phyloP scores from a whole-genome alignment of 768 basidiomycete species.

The Dioszegia crocea region DNA sequence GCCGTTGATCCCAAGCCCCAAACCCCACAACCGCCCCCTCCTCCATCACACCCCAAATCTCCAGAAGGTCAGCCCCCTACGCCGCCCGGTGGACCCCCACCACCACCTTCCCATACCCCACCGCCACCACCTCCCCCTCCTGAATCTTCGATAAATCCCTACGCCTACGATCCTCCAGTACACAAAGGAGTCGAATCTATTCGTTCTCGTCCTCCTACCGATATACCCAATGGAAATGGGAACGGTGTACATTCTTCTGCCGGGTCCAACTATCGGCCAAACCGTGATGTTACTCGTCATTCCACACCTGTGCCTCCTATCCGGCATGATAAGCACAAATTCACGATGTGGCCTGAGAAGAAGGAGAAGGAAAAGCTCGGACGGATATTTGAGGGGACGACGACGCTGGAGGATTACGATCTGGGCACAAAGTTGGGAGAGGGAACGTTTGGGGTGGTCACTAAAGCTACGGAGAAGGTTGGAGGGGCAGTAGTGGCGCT shows the following conservation, averaged over 20 bases:
- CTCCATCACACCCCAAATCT: no score
- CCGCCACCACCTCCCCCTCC: slow-evolving; percentile 30
- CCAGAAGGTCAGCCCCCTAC: slow-evolving; percentile 7
- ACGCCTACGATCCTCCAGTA: slow-evolving; percentile 55
- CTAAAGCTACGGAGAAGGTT: slow-evolving; percentile 69
- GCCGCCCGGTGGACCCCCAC: slow-evolving; percentile 18
- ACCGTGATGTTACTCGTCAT: slow-evolving; percentile 60
- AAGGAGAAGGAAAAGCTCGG: slow-evolving; percentile 29
- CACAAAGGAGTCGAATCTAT: slow-evolving; percentile 37
- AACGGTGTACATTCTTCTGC: slow-evolving; percentile 25
- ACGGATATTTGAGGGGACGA: slow-evolving; percentile 38
- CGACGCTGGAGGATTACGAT: slow-evolving; percentile 67
- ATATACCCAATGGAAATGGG: no score
- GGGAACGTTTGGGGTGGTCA: slow-evolving; percentile 97
- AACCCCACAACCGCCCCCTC: no score
- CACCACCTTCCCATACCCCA: slow-evolving; percentile 21
- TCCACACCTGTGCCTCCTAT: slow-evolving; percentile 61
- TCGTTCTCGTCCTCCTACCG: slow-evolving; percentile 7
- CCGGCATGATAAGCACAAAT: slow-evolving; percentile 1
- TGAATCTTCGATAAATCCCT: slow-evolving; percentile 45
- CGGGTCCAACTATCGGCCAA: slow-evolving; percentile 56
- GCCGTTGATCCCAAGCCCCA: no score
- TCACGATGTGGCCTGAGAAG: slow-evolving; percentile 13
- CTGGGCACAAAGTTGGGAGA: slow-evolving; percentile 85
- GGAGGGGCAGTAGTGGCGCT: slow-evolving; percentile 70